Percentiles rank a stretch among this genome's conserved stretches.
These are phyloP conservation scores for Setaria italica DNA, from an alignment of 202 grass and related monocot species.

Conservation along the genomic window DNA sequence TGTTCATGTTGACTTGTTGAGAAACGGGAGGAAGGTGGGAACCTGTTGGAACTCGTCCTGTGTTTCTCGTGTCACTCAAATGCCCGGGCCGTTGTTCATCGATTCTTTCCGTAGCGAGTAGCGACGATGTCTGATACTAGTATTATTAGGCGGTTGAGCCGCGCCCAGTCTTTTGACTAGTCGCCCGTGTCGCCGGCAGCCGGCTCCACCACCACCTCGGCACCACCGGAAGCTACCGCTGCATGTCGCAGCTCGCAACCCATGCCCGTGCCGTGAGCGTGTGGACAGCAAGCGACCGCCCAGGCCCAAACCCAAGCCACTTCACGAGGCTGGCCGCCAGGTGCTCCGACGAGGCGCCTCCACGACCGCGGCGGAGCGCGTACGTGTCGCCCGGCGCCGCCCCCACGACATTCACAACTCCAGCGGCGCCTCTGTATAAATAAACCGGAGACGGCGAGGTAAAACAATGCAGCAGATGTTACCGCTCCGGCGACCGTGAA, in stretches of 20 bases:
- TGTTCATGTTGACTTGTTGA: not conserved
- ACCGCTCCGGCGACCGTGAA: not conserved
- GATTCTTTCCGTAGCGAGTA: too few species aligned
- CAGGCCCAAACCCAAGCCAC: not conserved
- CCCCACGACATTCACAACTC: not conserved
- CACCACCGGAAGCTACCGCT: too few species aligned
- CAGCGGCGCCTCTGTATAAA: not conserved
- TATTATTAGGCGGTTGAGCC: too few species aligned
- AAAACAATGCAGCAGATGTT: not conserved
- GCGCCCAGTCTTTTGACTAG: too few species aligned
- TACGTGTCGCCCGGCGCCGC: slow-evolving; percentile 8
- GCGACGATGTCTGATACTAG: too few species aligned
- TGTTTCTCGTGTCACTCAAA: too few species aligned
- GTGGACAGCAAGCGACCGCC: not conserved
- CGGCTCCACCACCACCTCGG: too few species aligned
- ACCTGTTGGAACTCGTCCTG: too few species aligned
- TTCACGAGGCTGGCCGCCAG: not conserved
- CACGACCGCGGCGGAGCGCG: not conserved
- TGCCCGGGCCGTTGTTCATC: too few species aligned
- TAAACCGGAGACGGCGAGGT: not conserved
- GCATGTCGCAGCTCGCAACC: not conserved
- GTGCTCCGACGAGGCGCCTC: slow-evolving; percentile 17
- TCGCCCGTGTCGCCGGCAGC: too few species aligned
- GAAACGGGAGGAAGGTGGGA: too few species aligned
- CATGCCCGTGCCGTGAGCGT: not conserved